Base-by-base conservation (phyloP, 129 eudicot genomes). In the Silybum marianum region DNA sequence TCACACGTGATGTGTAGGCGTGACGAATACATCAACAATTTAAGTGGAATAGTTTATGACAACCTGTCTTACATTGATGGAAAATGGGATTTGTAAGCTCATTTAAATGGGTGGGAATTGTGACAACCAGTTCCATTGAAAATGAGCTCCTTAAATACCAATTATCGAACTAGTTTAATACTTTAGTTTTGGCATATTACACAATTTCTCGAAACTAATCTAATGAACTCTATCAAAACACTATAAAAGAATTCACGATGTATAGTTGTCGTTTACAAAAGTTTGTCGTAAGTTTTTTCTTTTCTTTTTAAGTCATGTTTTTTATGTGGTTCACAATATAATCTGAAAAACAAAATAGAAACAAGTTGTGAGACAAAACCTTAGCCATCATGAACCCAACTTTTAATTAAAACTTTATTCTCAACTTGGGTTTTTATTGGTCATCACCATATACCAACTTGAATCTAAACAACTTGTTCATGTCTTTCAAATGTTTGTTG, bases 401-500 rank as follows among this genome's bases (percentile, higher is more conserved):
- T 32, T 58, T 71, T 32, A n/a, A 1, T 71, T 34, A 71, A 71
- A 71, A 18, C 46, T 32, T 32, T 34, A 71, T 71, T n/a, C 74
- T 30, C 70, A 75, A 75, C 26, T 54, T 58, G 48, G 62, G 48
- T 24, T 30, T 30, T 75, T 26, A 14, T 54, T n/a, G 18, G 63
- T 54, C 19, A 54, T 18, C 24, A 26, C 34, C 42, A 22, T n/a
- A 51, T 11, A 76, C 39, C 70, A 76, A 25, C 6, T 12, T 30
- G 7, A 51, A 76, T 76, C 48, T 44, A 72, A 72, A 16, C 13
- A 75, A 25, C 44, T 75, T 75, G 66, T 75, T 46, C 10, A 4
- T 18, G 44, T 23, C 11, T 18, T 18, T 71, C 22, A 21, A 39
- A 39, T 34, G 14, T 23, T 72, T 72, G 30, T 9, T 38, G 26